Evolutionary conservation across 2,329 filamentous ascomycete genomes (phyloP), one percentile per base, ranked within the genome.

Genomic region (Hymenoscyphus fructigenus): DNA sequence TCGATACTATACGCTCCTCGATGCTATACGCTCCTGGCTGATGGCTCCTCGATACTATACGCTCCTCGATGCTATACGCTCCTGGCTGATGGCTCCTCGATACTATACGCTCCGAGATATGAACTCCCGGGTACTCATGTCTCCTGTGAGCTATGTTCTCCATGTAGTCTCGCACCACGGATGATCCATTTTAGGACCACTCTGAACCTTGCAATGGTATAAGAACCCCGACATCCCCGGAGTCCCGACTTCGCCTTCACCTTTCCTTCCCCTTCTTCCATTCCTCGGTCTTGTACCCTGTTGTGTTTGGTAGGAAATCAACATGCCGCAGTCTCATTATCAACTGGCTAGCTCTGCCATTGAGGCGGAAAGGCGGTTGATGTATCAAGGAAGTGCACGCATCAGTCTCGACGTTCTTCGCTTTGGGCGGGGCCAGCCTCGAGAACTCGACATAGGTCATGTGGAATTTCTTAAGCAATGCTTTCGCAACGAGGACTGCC

Each of bases 21-120:
- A n/a, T n/a, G n/a, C n/a, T n/a, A n/a, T n/a, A n/a, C n/a, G n/a
- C n/a, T n/a, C n/a, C n/a, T n/a, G n/a, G n/a, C n/a, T n/a, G n/a
- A n/a, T n/a, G n/a, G n/a, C n/a, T n/a, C n/a, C n/a, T n/a, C n/a
- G n/a, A n/a, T n/a, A n/a, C n/a, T n/a, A n/a, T n/a, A n/a, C n/a
- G n/a, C n/a, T n/a, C n/a, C n/a, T n/a, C n/a, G n/a, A n/a, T n/a
- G n/a, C n/a, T n/a, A n/a, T n/a, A n/a, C n/a, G n/a, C n/a, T n/a
- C n/a, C n/a, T n/a, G n/a, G n/a, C n/a, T n/a, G n/a, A 59, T 59
- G 57, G 57, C 57, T 59, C 57, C 57, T 41, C 57, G 57, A 59
- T 59, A 34, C 57, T 59, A 41, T 59, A 59, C 57, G 57, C 57
- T 59, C 57, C 57, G 57, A 41, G 29, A 38, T 44, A 36, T 20